Percentiles rank a stretch among this genome's conserved stretches.
These are phyloP conservation scores for Akanthomyces uredinophilus DNA, from an alignment of 2,329 filamentous ascomycete genomes.

Conservation along the genomic window DNA sequence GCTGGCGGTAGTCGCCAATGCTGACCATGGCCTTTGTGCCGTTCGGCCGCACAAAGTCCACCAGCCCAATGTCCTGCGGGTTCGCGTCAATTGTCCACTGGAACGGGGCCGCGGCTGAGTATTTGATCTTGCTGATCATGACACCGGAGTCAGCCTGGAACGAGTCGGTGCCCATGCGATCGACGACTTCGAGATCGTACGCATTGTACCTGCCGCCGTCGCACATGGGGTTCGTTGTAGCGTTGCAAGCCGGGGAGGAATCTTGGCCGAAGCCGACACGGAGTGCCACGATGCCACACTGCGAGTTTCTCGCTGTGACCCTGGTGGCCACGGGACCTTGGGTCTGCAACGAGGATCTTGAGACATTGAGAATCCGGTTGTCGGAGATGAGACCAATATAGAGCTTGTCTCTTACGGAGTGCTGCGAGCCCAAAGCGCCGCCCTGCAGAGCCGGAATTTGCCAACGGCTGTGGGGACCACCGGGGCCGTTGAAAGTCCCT, in stretches of 20 bases:
- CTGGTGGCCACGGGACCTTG: slow-evolving; percentile 41
- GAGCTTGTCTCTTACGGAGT: slow-evolving; percentile 49
- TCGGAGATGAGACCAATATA: slow-evolving; percentile 43
- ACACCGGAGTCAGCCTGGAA: slow-evolving; percentile 49
- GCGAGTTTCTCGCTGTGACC: slow-evolving; percentile 43
- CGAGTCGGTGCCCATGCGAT: slow-evolving; percentile 49
- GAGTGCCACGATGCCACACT: slow-evolving; percentile 40
- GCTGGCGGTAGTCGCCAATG: slow-evolving; percentile 48
- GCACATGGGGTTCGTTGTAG: slow-evolving; percentile 39
- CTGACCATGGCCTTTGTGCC: slow-evolving; percentile 42
- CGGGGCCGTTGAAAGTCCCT: slow-evolving; percentile 48
- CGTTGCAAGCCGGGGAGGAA: slow-evolving; percentile 39
- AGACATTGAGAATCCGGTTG: slow-evolving; percentile 40
- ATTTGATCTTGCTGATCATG: slow-evolving; percentile 49
- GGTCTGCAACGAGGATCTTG: slow-evolving; percentile 35
- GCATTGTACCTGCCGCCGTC: slow-evolving; percentile 46
- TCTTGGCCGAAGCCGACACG: slow-evolving; percentile 42
- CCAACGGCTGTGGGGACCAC: slow-evolving; percentile 48
- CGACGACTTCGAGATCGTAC: slow-evolving; percentile 49
- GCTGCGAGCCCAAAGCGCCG: slow-evolving; percentile 44
- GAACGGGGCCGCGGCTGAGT: slow-evolving; percentile 40
- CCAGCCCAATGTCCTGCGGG: slow-evolving; percentile 44
- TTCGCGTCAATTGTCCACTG: slow-evolving; percentile 53
- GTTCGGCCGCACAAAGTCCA: slow-evolving; percentile 46
- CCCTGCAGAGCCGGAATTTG: slow-evolving; percentile 46